Conservation (phyloP, 768 basidiomycete species). For the Leccinum boreale region DNA sequence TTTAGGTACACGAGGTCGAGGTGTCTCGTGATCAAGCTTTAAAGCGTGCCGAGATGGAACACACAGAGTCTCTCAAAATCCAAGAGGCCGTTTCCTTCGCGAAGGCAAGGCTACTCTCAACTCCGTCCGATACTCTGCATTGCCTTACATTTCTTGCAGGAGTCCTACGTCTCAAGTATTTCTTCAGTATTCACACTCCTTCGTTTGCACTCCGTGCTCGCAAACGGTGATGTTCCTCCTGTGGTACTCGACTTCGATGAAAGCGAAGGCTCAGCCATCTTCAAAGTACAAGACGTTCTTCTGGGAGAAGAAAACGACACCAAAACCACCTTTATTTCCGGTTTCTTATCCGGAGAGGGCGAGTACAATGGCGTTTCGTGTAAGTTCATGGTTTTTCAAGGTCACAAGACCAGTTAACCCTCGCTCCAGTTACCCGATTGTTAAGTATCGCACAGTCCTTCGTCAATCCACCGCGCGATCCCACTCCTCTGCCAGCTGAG, state of each 20-base stretch:
- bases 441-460: constrained; percentile 53
- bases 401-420: constrained; percentile 6
- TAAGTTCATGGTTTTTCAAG: constrained; percentile 33
- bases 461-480: constrained; percentile 44
- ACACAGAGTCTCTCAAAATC: constrained; percentile 52
- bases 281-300: constrained; percentile 50
- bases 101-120: constrained; percentile 42
- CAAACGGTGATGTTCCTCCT: constrained; percentile 41
- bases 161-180: constrained; percentile 39
- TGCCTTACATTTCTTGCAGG: constrained; percentile 34
- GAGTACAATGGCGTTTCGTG: constrained; percentile 62
- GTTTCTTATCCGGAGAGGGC: constrained; percentile 56
- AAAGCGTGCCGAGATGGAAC: constrained; percentile 56
- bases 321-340: constrained; percentile 50
- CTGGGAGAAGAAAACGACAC: constrained; percentile 50
- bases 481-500: constrained; percentile 32
- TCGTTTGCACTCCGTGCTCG: constrained; percentile 52
- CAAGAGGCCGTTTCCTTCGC: constrained; percentile 53
- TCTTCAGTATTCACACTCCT: constrained; percentile 57
- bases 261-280: constrained; percentile 53
- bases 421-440: constrained; percentile 55
- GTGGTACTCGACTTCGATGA: constrained; percentile 44
- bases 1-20: constrained; percentile 63
- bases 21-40: constrained; percentile 50
- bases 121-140: background rate